Evolutionary conservation across 2,329 filamentous ascomycete species (phyloP).

Genomic region (Calycina marina): DNA sequence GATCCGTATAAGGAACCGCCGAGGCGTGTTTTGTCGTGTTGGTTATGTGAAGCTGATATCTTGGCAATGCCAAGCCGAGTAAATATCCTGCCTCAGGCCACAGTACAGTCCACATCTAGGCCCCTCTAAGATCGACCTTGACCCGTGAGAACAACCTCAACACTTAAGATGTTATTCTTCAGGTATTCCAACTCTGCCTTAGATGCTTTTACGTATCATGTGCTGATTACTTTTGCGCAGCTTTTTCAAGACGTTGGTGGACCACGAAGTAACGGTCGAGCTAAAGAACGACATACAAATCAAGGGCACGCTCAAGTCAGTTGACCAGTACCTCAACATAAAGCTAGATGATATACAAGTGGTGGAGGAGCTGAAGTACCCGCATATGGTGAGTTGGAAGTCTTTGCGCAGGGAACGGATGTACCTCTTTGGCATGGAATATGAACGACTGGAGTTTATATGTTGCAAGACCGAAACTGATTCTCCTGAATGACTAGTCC

Average conservation of each 20-base stretch:
- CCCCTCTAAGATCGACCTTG: too few relatives aligned
- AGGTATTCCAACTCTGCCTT: conserved; percentile 15
- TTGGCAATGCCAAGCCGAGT: too few relatives aligned
- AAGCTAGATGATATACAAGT: conserved; percentile 94
- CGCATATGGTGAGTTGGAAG: conserved; percentile 55
- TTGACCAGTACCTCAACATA: conserved; percentile 98
- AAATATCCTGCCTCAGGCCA: too few relatives aligned
- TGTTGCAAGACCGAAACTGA: too few relatives aligned
- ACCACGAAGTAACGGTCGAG: conserved; percentile 93
- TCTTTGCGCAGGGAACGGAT: neutral
- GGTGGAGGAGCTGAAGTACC: conserved; percentile 85
- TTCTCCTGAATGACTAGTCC: conserved; percentile 29
- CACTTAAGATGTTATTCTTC: conserved; percentile 26
- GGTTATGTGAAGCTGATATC: too few relatives aligned
- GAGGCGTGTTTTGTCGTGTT: too few relatives aligned
- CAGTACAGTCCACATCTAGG: too few relatives aligned
- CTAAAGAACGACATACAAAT: conserved; percentile 99
- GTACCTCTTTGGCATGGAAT: too few relatives aligned
- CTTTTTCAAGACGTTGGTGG: conserved; percentile 98
- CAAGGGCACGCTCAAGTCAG: conserved; percentile 85
- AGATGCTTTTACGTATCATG: neutral
- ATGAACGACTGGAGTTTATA: too few relatives aligned
- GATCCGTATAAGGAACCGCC: too few relatives aligned
- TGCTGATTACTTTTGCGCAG: conserved; percentile 27
- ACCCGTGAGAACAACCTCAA: neutral